Base-by-base conservation (phyloP, 2,329 filamentous ascomycete genomes). In the Epichloe brachyelytri region DNA sequence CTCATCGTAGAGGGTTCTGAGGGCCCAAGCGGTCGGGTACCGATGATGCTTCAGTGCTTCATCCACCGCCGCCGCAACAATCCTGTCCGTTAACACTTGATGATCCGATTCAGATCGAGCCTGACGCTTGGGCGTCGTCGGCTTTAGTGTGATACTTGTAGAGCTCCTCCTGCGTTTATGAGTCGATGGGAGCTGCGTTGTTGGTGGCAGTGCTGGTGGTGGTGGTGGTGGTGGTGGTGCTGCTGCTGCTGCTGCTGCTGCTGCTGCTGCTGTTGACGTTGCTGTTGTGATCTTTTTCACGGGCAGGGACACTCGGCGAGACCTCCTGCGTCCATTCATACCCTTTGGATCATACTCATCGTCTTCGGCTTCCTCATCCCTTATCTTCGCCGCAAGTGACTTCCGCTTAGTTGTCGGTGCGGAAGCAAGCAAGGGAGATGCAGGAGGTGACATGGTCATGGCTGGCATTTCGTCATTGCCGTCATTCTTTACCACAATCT, bases 1-100 rank as follows among this genome's bases (percentile, higher is more conserved):
- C 59, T 82, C 77, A 56, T 83, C 78, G 62, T 80, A 83, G 53
- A 82, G 68, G 14, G 71, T 74, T 49, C 78, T 72, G 53, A 83
- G 68, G 41, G 80, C 79, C 68, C 74, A 83, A 2, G 80, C 80
- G 8, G 79, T 83, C 50, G 78, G 77, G 61, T 79, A 82, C 53
- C 77, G 76, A 54, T 71, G 70, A 59, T 77, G 72, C 53, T 71
- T 67, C 46, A 83, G 63, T 5, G 79, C 79, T 59, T 80, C 72
- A 10, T 79, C 73, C 33, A 82, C 76, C n/a, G 78, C 78, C 34
- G 65, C 60, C 61, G 80, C 75, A 39, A 83, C 69, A 30, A 80
- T 73, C 59, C 68, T 73, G 57, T 76, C 76, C 26, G 71, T 68
- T 36, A 71, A 61, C 39, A 73, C 72, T 54, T 68, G 72, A 55